Conservation (phyloP, 2,329 filamentous ascomycete genomes). For the Sporothrix phasma region DNA sequence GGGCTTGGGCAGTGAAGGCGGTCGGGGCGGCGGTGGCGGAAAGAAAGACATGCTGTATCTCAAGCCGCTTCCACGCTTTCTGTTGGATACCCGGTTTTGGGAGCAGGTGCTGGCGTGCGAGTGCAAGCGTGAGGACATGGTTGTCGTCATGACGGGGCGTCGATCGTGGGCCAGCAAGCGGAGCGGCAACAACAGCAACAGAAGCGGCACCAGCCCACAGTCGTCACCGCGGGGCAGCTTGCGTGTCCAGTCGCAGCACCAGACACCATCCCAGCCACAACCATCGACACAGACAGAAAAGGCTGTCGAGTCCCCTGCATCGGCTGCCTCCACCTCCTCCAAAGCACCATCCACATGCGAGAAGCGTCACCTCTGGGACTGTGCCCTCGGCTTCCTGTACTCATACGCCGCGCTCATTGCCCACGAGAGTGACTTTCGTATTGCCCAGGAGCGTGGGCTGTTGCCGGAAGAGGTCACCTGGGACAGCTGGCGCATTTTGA, state of each 20-base stretch:
- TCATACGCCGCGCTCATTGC: slow-evolving; percentile 30
- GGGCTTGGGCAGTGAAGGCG: slow-evolving; percentile 7
- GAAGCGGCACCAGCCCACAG: background rate
- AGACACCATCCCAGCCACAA: background rate
- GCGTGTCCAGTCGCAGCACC: background rate
- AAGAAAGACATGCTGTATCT: slow-evolving; percentile 23
- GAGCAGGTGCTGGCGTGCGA: slow-evolving; percentile 17
- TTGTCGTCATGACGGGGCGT: background rate
- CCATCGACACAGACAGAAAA: background rate
- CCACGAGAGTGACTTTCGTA: slow-evolving; percentile 30
- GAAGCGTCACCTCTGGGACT: slow-evolving; percentile 18
- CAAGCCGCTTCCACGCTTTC: slow-evolving; percentile 28
- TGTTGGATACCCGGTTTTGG: slow-evolving; percentile 27
- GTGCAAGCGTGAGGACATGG: background rate
- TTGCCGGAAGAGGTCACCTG: slow-evolving; percentile 30
- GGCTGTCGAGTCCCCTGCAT: background rate
- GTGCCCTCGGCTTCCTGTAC: slow-evolving; percentile 31
- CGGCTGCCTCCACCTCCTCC: background rate
- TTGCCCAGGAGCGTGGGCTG: slow-evolving; percentile 28
- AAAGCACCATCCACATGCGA: slow-evolving; percentile 9
- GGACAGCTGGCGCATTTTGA: slow-evolving; percentile 30
- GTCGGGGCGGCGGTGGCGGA: slow-evolving; percentile 12
- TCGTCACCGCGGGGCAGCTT: background rate
- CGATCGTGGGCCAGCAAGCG: background rate
- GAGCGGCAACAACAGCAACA: background rate